Percentiles rank a stretch among this genome's conserved stretches.
Evolutionary conservation across 2,329 filamentous ascomycete species (phyloP).

Genomic region (Alternaria gaisen): DNA sequence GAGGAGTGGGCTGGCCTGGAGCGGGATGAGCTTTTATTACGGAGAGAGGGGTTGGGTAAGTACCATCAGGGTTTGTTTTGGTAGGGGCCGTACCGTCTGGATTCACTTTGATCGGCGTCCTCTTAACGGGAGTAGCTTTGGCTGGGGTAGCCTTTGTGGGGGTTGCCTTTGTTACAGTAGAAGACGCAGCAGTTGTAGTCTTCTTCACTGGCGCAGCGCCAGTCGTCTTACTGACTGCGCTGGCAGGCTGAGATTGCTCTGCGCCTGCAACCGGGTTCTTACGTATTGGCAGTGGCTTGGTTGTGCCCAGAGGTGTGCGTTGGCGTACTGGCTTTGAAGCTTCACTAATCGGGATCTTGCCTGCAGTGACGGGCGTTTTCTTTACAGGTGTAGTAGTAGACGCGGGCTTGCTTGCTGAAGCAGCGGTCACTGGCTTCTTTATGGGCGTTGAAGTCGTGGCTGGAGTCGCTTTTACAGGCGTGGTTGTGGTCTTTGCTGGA

Average conservation of each 20-base stretch:
- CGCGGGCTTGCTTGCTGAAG: slow-evolving; percentile 35
- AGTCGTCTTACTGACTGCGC: slow-evolving; percentile 25
- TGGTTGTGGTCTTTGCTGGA: slow-evolving; percentile 8
- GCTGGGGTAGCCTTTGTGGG: slow-evolving; percentile 19
- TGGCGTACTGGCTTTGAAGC: slow-evolving; percentile 26
- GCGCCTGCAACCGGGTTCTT: slow-evolving; percentile 12
- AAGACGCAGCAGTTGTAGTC: slow-evolving; percentile 15
- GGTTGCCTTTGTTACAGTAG: slow-evolving; percentile 15
- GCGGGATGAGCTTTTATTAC: slow-evolving; percentile 38
- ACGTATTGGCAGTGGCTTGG: slow-evolving; percentile 29
- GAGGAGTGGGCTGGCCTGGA: slow-evolving; percentile 34
- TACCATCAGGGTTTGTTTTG: slow-evolving; percentile 34
- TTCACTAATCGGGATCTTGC: slow-evolving; percentile 27
- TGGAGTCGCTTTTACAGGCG: slow-evolving; percentile 17
- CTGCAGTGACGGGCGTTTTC: slow-evolving; percentile 28
- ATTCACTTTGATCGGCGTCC: slow-evolving; percentile 29
- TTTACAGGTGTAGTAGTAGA: slow-evolving; percentile 29
- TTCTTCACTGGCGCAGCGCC: slow-evolving; percentile 24
- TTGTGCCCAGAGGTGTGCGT: slow-evolving; percentile 28
- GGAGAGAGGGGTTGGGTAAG: slow-evolving; percentile 39
- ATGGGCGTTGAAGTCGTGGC: slow-evolving; percentile 14
- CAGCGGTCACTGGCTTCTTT: slow-evolving; percentile 13
- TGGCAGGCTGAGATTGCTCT: slow-evolving; percentile 15
- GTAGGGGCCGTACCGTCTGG: slow-evolving; percentile 13
- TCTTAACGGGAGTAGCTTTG: slow-evolving; percentile 38